These are phyloP conservation scores for Diaporthe destruens DNA, from an alignment of 2,329 filamentous ascomycete genomes.

Conservation along the genomic window DNA sequence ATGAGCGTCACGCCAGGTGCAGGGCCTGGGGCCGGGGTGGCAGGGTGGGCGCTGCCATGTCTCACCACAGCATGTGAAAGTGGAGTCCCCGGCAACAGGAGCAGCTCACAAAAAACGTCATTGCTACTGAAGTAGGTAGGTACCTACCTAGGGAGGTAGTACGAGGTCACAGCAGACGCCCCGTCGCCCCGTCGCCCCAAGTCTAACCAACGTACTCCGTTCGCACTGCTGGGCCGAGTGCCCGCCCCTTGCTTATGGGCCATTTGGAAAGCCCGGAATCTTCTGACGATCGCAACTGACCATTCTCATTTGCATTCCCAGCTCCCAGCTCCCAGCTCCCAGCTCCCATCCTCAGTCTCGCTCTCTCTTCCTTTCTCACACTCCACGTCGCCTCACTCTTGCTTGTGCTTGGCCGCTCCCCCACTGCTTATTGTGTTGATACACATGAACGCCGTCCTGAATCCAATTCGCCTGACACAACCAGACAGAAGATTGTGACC, in stretches of 20 bases:
- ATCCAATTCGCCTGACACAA: constrained; percentile 8
- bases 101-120: constrained; percentile 15
- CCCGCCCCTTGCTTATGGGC: constrained; percentile 22
- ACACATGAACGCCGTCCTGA: not conserved
- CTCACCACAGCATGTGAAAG: constrained; percentile 38
- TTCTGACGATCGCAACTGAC: constrained; percentile 25
- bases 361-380: not conserved
- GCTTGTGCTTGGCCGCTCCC: not conserved
- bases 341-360: not conserved
- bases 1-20: not conserved
- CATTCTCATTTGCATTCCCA: constrained; percentile 1
- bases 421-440: not conserved
- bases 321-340: too few species aligned
- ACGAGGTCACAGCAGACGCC: constrained; percentile 9
- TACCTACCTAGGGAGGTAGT: not conserved
- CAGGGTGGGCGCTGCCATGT: not conserved
- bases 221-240: not conserved
- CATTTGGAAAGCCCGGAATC: constrained; percentile 20
- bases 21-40: constrained; percentile 2
- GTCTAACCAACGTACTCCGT: not conserved
- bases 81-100: constrained; percentile 14
- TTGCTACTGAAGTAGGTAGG: not conserved
- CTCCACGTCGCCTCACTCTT: not conserved
- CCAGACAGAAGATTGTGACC: constrained; percentile 19
- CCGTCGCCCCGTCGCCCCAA: not conserved